Percentiles rank a stretch among this genome's conserved stretches.
Evolutionary conservation across 1,284 basidiomycete genomes (phyloP).

Genomic region (Pisolithus thermaeus): DNA sequence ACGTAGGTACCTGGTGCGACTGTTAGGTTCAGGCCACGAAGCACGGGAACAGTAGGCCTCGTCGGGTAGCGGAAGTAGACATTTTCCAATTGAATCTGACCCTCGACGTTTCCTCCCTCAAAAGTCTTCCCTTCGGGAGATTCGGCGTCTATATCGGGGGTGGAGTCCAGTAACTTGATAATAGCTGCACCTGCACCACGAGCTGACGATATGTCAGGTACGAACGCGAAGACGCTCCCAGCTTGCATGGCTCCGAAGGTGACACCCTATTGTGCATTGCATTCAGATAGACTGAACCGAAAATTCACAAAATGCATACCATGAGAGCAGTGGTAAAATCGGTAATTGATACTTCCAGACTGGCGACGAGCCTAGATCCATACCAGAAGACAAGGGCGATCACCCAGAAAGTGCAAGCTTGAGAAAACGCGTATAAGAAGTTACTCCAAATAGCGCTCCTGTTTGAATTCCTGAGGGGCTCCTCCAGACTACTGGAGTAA

Average conservation of each 20-base stretch:
- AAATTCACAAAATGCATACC: conserved; percentile 37
- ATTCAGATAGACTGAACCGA: conserved; percentile 7
- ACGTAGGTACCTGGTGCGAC: conserved; percentile 90
- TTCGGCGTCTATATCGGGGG: conserved; percentile 79
- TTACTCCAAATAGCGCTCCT: conserved; percentile 68
- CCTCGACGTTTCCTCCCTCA: conserved; percentile 46
- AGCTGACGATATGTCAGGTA: conserved; percentile 90
- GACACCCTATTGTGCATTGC: conserved; percentile 47
- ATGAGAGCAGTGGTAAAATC: conserved; percentile 85
- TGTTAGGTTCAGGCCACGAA: conserved; percentile 74
- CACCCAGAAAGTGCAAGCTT: conserved; percentile 75
- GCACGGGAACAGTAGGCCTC: conserved; percentile 78
- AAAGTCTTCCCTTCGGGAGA: conserved; percentile 62
- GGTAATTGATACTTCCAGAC: conserved; percentile 52
- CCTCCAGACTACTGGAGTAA: conserved; percentile 72
- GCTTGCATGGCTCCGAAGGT: conserved; percentile 72
- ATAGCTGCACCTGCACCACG: conserved; percentile 75
- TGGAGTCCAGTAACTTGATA: conserved; percentile 73
- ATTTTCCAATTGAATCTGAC: conserved; percentile 73
- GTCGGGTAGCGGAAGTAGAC: conserved; percentile 97
- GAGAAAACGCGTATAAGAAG: conserved; percentile 74
- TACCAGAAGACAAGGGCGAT: conserved; percentile 89
- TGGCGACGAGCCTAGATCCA: conserved; percentile 65
- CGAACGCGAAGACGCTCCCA: conserved; percentile 86
- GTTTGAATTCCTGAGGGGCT: conserved; percentile 64